A percentile compares a stretch with the other conserved stretches of the same genome.
Evolutionary conservation across 805 yeast genomes (phyloP).

Genomic region (Debaryomyces prosopidis): DNA sequence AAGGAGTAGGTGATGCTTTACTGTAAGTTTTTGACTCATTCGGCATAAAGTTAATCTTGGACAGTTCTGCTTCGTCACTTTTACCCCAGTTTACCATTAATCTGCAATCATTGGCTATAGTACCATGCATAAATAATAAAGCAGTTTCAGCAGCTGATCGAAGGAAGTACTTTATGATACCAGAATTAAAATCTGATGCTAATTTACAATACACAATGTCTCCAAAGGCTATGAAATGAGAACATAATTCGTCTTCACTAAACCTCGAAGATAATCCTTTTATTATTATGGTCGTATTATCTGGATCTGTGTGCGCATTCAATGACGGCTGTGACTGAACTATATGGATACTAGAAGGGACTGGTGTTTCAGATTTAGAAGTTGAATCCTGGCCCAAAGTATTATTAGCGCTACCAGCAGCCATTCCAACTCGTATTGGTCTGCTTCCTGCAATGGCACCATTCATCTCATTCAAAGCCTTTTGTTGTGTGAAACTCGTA

Average conservation of each 20-base stretch:
- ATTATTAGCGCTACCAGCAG: conserved; percentile 30
- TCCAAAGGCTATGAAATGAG: conserved; percentile 68
- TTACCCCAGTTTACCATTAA: conserved; percentile 34
- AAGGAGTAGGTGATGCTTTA: conserved; percentile 18
- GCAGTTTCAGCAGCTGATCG: conserved; percentile 41
- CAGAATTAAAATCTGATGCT: conserved; percentile 20
- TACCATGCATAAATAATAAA: conserved; percentile 31
- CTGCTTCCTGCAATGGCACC: conserved; percentile 70
- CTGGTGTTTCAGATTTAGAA: conserved; percentile 9
- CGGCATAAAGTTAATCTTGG: conserved; percentile 3
- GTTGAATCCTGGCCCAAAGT: conserved; percentile 6
- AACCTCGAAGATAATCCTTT: conserved; percentile 63
- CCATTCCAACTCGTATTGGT: conserved; percentile 69
- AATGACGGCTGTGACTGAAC: conserved; percentile 54
- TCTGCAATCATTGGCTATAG: conserved; percentile 26
- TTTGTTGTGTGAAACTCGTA: conserved; percentile 63
- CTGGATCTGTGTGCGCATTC: conserved; percentile 73
- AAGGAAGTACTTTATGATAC: conserved; percentile 25
- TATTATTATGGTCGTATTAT: conserved; percentile 74
- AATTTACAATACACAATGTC: conserved; percentile 28
- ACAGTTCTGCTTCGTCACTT: conserved; percentile 10
- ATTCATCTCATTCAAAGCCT: conserved; percentile 79
- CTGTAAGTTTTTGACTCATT: conserved; percentile 9
- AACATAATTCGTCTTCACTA: conserved; percentile 60
- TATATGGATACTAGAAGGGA: conserved; percentile 18